Evolutionary conservation across 179 eudicot genomes (phyloP).

Genomic region (Spergularia azorica): DNA sequence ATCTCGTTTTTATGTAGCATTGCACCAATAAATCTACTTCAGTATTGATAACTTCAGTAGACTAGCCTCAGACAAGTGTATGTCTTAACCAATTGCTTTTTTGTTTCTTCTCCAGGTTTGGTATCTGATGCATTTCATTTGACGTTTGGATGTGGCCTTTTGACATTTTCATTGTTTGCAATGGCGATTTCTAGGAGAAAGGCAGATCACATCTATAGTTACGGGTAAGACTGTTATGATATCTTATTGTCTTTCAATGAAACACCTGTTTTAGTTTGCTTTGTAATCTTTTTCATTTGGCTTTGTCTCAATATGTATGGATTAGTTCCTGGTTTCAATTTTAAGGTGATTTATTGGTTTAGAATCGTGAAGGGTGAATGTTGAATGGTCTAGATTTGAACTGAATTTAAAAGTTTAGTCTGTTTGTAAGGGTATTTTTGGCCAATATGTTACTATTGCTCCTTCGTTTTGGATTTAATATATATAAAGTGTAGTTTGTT

Average conservation of each 20-base stretch:
- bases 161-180: constrained; percentile 91
- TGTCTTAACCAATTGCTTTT: constrained; percentile 2
- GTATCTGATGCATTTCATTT: constrained; percentile 98
- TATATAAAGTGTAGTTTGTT: background rate
- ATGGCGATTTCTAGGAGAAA: constrained; percentile 81
- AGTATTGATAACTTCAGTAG: background rate
- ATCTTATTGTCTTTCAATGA: no score
- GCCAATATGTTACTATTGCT: background rate
- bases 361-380: background rate
- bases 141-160: constrained; percentile 95
- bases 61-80: background rate
- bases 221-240: constrained; percentile 61
- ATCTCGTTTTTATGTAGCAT: background rate
- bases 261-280: background rate
- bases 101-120: constrained; percentile 53
- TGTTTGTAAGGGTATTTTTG: background rate
- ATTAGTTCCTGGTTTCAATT: background rate
- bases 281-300: background rate
- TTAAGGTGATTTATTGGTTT: background rate
- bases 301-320: background rate
- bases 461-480: background rate
- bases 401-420: background rate
- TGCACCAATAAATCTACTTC: background rate
- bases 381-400: background rate
- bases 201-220: constrained; percentile 74